Conservation (phyloP, 2,329 filamentous ascomycete species). For the Monilinia laxa region DNA sequence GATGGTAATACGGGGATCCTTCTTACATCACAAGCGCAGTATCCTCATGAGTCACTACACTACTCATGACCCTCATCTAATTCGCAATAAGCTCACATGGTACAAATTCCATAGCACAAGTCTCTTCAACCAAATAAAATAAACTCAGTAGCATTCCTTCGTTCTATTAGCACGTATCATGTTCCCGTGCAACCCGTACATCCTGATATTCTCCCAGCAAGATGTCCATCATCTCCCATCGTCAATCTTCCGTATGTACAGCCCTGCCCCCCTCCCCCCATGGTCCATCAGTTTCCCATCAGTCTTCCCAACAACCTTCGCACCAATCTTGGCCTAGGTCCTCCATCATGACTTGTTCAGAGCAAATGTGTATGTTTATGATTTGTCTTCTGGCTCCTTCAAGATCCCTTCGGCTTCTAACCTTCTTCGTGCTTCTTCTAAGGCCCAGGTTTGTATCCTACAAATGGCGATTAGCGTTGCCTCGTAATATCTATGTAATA, state of each 20-base stretch:
- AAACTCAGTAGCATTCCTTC: conserved; percentile 18
- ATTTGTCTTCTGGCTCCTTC: conserved; percentile 62
- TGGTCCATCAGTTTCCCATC: background rate
- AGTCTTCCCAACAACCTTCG: background rate
- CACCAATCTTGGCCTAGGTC: background rate
- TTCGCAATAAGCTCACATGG: background rate
- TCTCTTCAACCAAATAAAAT: conserved; percentile 4
- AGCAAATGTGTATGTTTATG: conserved; percentile 21
- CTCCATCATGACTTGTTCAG: conserved; percentile 5
- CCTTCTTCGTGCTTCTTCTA: conserved; percentile 92
- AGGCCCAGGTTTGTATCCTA: conserved; percentile 98
- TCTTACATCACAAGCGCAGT: background rate
- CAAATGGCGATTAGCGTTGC: background rate
- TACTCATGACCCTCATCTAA: background rate
- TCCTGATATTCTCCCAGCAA: conserved; percentile 7
- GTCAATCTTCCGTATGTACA: conserved; percentile 27
- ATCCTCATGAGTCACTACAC: background rate
- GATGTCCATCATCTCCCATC: background rate
- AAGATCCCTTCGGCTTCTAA: conserved; percentile 95
- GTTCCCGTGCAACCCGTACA: conserved; percentile 18
- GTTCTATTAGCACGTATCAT: conserved; percentile 17
- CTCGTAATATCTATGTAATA: background rate
- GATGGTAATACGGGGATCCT: background rate
- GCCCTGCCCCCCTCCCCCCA: no score
- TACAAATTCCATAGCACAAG: background rate